Conservation (phyloP, 78 protist genomes). For the Speleostelium caveatum region DNA sequence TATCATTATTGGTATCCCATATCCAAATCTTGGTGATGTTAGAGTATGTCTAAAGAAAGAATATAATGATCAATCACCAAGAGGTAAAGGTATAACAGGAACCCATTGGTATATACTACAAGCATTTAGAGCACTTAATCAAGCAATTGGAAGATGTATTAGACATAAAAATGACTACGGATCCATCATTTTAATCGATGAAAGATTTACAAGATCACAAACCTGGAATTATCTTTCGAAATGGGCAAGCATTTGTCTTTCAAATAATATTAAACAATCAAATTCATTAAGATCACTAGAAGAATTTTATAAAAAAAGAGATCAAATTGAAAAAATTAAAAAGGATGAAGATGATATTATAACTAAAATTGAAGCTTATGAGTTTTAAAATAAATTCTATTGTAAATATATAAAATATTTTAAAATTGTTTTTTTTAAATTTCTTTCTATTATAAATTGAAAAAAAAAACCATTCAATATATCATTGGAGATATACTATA, state of each 20-base stretch:
- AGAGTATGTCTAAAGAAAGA: constrained; percentile 6
- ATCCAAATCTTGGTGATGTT: constrained; percentile 69
- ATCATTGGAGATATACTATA: too few species aligned
- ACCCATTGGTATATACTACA: constrained; percentile 53
- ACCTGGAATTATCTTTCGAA: constrained; percentile 35
- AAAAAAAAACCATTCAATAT: too few species aligned
- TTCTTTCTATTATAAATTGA: too few species aligned
- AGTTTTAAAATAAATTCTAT: too few species aligned
- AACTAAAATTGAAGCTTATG: too few species aligned
- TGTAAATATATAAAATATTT: too few species aligned
- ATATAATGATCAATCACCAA: constrained; percentile 26
- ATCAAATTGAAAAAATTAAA: too few species aligned
- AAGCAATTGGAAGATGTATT: constrained; percentile 98
- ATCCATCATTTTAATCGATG: constrained; percentile 93
- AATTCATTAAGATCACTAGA: constrained; percentile 3
- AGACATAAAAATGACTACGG: constrained; percentile 96
- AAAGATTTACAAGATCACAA: constrained; percentile 25
- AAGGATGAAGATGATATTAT: too few species aligned
- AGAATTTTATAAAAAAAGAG: constrained; percentile 11
- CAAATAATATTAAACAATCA: constrained; percentile 11
- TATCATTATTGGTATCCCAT: constrained; percentile 96
- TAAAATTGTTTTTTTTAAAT: too few species aligned
- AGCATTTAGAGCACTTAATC: constrained; percentile 97
- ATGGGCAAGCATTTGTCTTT: constrained; percentile 74
- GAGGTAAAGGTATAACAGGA: background rate